Percentiles rank a stretch among this genome's conserved stretches.
phyloP scores from a whole-genome alignment of 208 protist species.

The Leishmania braziliensis region DNA sequence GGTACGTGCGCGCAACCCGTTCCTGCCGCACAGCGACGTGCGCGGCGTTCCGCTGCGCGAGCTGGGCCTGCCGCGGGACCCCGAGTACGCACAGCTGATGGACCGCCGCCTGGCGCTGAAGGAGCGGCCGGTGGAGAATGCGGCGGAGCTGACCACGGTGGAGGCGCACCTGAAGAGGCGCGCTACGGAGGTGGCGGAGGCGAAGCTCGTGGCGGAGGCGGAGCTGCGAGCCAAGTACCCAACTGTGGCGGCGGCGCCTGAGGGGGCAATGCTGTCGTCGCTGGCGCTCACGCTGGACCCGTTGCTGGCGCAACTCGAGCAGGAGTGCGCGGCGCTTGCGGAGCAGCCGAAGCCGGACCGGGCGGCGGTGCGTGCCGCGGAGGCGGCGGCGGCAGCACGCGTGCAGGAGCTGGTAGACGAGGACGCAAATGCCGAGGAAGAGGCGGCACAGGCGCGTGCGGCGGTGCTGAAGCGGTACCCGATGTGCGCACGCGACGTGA shows the following conservation, averaged over 20 bases:
- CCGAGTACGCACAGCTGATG: conserved; percentile 11
- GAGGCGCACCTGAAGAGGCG: conserved; percentile 22
- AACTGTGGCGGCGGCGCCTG: conserved; percentile 1
- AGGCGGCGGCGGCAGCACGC: conserved; percentile 23
- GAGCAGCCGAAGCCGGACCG: conserved; percentile 2
- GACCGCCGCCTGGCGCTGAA: conserved; percentile 35
- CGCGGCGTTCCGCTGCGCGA: conserved; percentile 35
- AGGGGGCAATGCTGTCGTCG: conserved; percentile 31
- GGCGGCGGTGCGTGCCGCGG: conserved; percentile 15
- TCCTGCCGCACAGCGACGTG: conserved; percentile 38
- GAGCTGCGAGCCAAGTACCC: conserved; percentile 19
- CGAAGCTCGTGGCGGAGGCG: conserved; percentile 24
- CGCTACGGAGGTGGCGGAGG: conserved; percentile 32
- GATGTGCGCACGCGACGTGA: conserved; percentile 53
- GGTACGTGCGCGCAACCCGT: conserved; percentile 46
- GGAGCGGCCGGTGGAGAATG: conserved; percentile 33
- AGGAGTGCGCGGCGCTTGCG: conserved; percentile 19
- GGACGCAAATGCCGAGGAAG: conserved; percentile 30
- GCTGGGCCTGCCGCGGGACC: conserved; percentile 31
- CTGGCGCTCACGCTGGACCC: conserved; percentile 37
- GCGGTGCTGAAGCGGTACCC: conserved; percentile 36
- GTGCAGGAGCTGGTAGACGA: conserved; percentile 30
- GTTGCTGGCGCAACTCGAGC: conserved; percentile 23
- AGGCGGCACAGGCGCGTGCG: conserved; percentile 30
- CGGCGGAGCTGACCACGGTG: conserved; percentile 19